Conservation (phyloP, 1,139 yeast genomes). For the Geotrichum macrosporum region DNA sequence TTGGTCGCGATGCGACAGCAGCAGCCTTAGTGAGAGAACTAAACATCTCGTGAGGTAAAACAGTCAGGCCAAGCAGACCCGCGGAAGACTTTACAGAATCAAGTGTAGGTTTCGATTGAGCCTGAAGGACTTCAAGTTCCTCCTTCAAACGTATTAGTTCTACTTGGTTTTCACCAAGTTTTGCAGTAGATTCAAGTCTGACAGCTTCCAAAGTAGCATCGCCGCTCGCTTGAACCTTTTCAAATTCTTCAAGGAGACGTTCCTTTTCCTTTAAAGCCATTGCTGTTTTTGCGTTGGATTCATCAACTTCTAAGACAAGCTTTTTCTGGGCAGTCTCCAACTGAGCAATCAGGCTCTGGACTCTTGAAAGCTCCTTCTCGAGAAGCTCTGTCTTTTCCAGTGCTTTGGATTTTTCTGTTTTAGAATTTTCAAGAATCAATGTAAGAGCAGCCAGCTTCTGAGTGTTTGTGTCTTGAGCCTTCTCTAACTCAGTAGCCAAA, state of each 20-base stretch:
- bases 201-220: conserved; percentile 2
- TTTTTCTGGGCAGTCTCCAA: too few species aligned
- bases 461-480: too few species aligned
- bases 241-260: conserved; percentile 2
- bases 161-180: conserved; percentile 2
- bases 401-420: too few species aligned
- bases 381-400: too few species aligned
- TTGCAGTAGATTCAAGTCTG: conserved; percentile 1
- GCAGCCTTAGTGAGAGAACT: conserved; percentile 16
- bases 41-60: conserved; percentile 18
- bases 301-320: too few species aligned
- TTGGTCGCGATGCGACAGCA: conserved; percentile 17
- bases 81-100: conserved; percentile 19
- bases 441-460: too few species aligned
- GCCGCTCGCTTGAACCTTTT: conserved; percentile 1
- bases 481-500: too few species aligned
- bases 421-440: too few species aligned
- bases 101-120: conserved; percentile 14
- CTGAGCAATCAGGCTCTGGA: too few species aligned
- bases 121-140: conserved; percentile 9
- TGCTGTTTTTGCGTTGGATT: too few species aligned
- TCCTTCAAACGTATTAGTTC: conserved; percentile 9
- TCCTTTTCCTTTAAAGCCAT: conserved; percentile 7
- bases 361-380: too few species aligned
- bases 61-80: conserved; percentile 16